Evolutionary conservation across 2,329 filamentous ascomycete species (phyloP).

Genomic region (Arthrobotrys sinensis): DNA sequence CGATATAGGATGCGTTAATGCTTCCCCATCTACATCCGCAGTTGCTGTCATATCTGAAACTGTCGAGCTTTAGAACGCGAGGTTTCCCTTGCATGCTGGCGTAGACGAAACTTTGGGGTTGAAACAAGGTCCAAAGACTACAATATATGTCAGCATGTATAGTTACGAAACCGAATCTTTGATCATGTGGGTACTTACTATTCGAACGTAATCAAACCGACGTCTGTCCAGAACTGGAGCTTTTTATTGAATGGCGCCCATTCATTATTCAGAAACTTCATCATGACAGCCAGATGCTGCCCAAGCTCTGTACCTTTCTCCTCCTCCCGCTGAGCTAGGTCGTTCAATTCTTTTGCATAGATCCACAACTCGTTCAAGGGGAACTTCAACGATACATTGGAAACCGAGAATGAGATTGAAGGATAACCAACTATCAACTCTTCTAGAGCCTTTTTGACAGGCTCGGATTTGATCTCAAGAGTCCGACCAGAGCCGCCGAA

Average conservation of each 20-base stretch:
- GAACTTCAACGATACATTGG: neutral
- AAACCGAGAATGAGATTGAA: slow-evolving; percentile 10
- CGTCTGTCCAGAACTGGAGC: slow-evolving; percentile 18
- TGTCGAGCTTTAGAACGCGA: neutral
- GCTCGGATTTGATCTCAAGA: slow-evolving; percentile 24
- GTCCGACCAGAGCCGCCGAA: neutral
- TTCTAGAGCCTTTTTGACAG: slow-evolving; percentile 20
- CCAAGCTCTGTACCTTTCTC: slow-evolving; percentile 12
- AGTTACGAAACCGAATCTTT: neutral
- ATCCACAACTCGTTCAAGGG: slow-evolving; percentile 5
- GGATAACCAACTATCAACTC: slow-evolving; percentile 12
- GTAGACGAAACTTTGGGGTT: slow-evolving; percentile 15
- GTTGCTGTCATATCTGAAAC: neutral
- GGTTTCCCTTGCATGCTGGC: slow-evolving; percentile 2
- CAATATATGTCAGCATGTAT: neutral
- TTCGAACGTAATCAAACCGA: slow-evolving; percentile 23
- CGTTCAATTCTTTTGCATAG: slow-evolving; percentile 25
- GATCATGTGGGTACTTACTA: neutral
- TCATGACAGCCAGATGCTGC: slow-evolving; percentile 9
- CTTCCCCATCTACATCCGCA: neutral
- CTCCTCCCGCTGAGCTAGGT: slow-evolving; percentile 14
- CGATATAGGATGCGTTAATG: slow-evolving; percentile 7
- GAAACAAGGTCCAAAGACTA: slow-evolving; percentile 34
- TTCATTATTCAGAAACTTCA: slow-evolving; percentile 27
- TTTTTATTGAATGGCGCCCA: slow-evolving; percentile 20